Conservation (phyloP, 2,329 filamentous ascomycete genomes). For the Capronia epimyces region DNA sequence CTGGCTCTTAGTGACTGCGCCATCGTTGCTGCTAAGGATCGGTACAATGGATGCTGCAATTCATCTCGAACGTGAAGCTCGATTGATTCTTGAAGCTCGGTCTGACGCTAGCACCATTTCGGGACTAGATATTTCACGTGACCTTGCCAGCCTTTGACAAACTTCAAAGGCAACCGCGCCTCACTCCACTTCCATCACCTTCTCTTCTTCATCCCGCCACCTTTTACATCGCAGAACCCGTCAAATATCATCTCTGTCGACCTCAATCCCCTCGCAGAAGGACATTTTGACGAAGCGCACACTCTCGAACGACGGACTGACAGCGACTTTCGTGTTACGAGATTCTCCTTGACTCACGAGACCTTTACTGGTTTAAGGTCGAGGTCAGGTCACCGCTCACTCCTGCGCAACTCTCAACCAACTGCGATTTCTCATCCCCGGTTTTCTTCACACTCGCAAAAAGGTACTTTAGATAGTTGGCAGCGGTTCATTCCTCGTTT, state of each 20-base stretch:
- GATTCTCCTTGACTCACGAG: constrained; percentile 44
- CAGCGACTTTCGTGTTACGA: constrained; percentile 37
- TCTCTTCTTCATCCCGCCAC: constrained; percentile 16
- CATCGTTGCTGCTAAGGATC: constrained; percentile 33
- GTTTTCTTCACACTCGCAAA: constrained; percentile 9
- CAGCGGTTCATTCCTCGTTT: constrained; percentile 17
- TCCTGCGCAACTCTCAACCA: constrained; percentile 18
- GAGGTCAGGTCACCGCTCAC: constrained; percentile 32
- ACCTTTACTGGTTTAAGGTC: constrained; percentile 56
- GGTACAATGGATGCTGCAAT: constrained; percentile 8
- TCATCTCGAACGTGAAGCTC: not conserved
- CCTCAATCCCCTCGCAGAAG: not conserved
- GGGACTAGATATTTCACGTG: constrained; percentile 1
- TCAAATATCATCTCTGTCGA: constrained; percentile 15
- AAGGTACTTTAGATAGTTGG: constrained; percentile 24
- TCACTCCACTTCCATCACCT: constrained; percentile 5
- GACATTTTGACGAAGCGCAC: constrained; percentile 28
- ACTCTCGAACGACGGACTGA: constrained; percentile 34
- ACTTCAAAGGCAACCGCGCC: constrained; percentile 4
- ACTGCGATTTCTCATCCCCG: constrained; percentile 20
- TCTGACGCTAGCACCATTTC: not conserved
- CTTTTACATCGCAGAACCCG: constrained; percentile 17
- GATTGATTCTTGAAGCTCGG: constrained; percentile 5
- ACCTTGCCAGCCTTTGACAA: not conserved
- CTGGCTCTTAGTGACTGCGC: constrained; percentile 58